Evolutionary conservation across 176 grass and related monocot genomes (phyloP).

Genomic region (Cocos nucifera): DNA sequence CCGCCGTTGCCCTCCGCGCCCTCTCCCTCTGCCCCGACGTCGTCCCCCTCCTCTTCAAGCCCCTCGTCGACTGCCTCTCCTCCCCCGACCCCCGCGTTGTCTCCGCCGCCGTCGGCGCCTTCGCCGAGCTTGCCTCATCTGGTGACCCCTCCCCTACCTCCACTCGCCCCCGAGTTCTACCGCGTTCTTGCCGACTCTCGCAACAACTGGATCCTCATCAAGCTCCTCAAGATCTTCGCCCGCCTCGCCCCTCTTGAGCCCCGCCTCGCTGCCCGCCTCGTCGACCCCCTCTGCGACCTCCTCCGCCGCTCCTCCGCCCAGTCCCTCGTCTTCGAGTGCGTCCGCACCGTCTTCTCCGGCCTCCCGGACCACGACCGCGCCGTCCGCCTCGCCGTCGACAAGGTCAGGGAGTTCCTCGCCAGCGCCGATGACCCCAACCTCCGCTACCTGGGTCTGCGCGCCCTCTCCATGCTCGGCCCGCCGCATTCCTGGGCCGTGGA

Average conservation of each 20-base stretch:
- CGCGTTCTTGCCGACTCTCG: conserved; percentile 50
- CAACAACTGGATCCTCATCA: conserved; percentile 89
- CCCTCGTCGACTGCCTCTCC: conserved; percentile 69
- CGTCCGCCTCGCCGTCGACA: conserved; percentile 51
- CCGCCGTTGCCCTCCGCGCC: conserved; percentile 45
- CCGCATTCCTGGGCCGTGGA: conserved; percentile 35
- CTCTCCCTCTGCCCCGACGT: conserved; percentile 45
- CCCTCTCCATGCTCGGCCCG: conserved; percentile 52
- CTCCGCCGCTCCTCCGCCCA: conserved; percentile 43
- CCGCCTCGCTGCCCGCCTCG: conserved; percentile 48
- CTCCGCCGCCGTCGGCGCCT: conserved; percentile 52
- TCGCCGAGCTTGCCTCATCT: conserved; percentile 80
- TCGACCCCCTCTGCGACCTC: conserved; percentile 72
- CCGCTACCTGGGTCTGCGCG: conserved; percentile 74
- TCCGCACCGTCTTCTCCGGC: conserved; percentile 54
- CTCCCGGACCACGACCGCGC: conserved; percentile 41
- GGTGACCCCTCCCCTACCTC: conserved; percentile 57
- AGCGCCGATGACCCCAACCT: conserved; percentile 73
- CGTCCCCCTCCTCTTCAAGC: conserved; percentile 74
- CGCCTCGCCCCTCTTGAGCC: conserved; percentile 62
- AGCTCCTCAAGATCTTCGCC: conserved; percentile 82
- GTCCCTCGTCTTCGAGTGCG: conserved; percentile 79
- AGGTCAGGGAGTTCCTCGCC: conserved; percentile 63
- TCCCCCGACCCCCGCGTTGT: conserved; percentile 52
- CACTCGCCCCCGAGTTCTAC: conserved; percentile 75